These are phyloP conservation scores for Brettanomyces custersianus DNA, from an alignment of 805 yeast species.

Conservation along the genomic window DNA sequence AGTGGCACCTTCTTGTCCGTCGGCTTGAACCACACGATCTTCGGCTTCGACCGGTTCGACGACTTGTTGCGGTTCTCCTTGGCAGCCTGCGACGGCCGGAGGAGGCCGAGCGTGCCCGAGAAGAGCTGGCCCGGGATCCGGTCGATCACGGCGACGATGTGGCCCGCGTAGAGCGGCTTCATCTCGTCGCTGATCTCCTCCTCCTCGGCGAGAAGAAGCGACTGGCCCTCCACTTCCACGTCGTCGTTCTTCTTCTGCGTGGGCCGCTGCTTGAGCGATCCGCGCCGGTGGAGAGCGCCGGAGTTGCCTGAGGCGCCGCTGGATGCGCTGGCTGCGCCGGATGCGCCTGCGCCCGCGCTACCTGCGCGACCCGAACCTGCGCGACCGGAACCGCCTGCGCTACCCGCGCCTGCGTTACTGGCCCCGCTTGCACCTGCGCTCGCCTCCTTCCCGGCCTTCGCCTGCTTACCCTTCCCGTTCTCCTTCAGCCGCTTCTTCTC, in stretches of 20 bases:
- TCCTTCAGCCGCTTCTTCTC: constrained; percentile 80
- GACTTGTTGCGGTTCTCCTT: constrained; percentile 41
- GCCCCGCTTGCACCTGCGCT: background rate
- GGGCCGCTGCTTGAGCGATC: constrained; percentile 90
- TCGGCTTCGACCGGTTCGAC: constrained; percentile 47
- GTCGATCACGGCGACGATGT: constrained; percentile 95
- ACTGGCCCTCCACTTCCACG: constrained; percentile 97
- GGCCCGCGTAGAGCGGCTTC: constrained; percentile 95
- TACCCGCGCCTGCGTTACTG: constrained; percentile 15
- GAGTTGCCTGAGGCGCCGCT: constrained; percentile 36
- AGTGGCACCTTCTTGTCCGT: constrained; percentile 96
- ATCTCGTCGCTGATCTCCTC: constrained; percentile 90
- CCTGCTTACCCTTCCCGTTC: constrained; percentile 54
- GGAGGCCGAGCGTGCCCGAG: constrained; percentile 85
- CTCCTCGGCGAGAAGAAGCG: constrained; percentile 83
- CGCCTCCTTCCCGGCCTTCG: constrained; percentile 10
- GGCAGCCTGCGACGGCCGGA: constrained; percentile 91
- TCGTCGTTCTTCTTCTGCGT: constrained; percentile 97
- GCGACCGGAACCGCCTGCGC: background rate
- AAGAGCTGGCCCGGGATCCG: constrained; percentile 95
- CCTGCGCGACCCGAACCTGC: background rate
- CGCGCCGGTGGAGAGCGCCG: constrained; percentile 56
- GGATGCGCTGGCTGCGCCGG: constrained; percentile 56
- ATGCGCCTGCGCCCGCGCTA: background rate
- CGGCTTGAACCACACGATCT: constrained; percentile 98